A percentile compares a stretch with the other conserved stretches of the same genome.
Conservation (phyloP, 306 rosid species). For the Trichosanthes cucumerina region DNA sequence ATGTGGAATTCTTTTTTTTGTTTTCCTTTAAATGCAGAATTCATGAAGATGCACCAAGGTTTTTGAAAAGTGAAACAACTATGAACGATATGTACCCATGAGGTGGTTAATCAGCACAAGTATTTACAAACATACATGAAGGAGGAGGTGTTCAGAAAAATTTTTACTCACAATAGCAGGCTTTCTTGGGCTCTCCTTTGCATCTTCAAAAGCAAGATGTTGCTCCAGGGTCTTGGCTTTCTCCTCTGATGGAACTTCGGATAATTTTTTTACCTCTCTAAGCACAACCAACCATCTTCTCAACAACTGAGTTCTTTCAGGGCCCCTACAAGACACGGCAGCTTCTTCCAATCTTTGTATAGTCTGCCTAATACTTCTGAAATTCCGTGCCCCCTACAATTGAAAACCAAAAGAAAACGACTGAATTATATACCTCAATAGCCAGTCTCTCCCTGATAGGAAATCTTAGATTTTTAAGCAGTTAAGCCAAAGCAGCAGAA, state of each 20-base stretch:
- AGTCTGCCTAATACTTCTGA: slow-evolving; percentile 55
- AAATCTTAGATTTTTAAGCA: neutral
- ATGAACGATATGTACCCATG: neutral
- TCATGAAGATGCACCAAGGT: slow-evolving; percentile 11
- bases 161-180: slow-evolving; percentile 44
- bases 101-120: neutral
- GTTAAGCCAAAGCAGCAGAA: neutral
- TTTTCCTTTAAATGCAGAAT: neutral
- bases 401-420: neutral
- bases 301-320: slow-evolving; percentile 67
- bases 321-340: slow-evolving; percentile 60
- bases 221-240: slow-evolving; percentile 49
- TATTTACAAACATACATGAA: neutral
- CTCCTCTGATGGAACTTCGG: slow-evolving; percentile 34
- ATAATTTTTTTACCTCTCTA: slow-evolving; percentile 52
- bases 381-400: slow-evolving; percentile 54
- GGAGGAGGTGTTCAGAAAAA: neutral
- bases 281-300: slow-evolving; percentile 82
- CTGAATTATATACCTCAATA: neutral
- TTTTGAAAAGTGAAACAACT: neutral
- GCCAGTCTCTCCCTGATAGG: neutral
- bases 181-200: slow-evolving; percentile 48
- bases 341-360: slow-evolving; percentile 81
- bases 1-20: neutral
- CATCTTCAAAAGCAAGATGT: slow-evolving; percentile 43